A percentile compares a stretch with the other conserved stretches of the same genome.
Conservation (phyloP, 1,284 basidiomycete species). For the Ustilago hordei region DNA sequence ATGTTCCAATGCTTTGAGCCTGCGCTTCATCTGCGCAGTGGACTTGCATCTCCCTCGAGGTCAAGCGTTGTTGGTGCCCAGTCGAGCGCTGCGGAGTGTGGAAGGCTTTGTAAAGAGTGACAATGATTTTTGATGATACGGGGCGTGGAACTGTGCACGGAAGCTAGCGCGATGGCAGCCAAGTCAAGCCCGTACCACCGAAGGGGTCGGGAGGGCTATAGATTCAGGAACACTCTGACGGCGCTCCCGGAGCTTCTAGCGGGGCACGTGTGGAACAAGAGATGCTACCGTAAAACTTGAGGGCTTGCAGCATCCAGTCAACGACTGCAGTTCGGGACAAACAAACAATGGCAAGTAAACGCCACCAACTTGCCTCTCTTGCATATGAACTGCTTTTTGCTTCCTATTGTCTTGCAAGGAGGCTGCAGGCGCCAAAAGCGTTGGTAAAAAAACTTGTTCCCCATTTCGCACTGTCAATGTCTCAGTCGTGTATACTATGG, state of each 20-base stretch:
- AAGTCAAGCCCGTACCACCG: too few species aligned
- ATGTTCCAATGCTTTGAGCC: too few species aligned
- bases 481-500: not conserved
- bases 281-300: not conserved
- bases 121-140: too few species aligned
- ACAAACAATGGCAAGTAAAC: slow-evolving; percentile 7
- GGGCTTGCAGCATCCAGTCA: not conserved
- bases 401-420: not conserved
- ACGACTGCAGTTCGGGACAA: slow-evolving; percentile 3
- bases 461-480: not conserved
- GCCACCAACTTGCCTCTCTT: slow-evolving; percentile 2
- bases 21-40: not conserved
- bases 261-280: not conserved
- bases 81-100: too few species aligned
- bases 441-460: not conserved
- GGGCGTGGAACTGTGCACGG: too few species aligned
- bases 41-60: not conserved
- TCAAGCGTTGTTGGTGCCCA: not conserved
- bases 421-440: not conserved
- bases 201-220: too few species aligned
- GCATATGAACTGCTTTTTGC: not conserved
- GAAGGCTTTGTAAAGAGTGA: too few species aligned
- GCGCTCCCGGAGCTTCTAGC: too few species aligned
- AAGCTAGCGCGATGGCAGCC: too few species aligned
- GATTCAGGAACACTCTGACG: too few species aligned